These are phyloP conservation scores for Debaryomyces psychrophilus DNA, from an alignment of 1,139 yeast genomes.

Conservation along the genomic window DNA sequence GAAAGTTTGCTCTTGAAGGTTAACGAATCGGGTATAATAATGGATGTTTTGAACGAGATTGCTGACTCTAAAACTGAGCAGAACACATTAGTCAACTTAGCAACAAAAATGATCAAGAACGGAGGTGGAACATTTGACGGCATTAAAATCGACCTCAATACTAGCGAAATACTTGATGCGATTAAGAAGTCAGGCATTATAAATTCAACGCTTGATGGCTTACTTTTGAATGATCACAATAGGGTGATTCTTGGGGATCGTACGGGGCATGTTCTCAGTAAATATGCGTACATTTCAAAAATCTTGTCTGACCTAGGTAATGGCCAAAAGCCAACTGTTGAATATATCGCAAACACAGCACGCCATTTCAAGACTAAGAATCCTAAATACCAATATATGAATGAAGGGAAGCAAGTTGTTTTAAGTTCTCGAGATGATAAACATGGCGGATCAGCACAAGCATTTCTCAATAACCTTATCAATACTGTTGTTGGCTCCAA, in stretches of 20 bases:
- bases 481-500: conserved; percentile 32
- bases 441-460: conserved; percentile 37
- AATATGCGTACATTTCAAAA: conserved; percentile 32
- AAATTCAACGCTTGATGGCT: conserved; percentile 25
- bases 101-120: conserved; percentile 18
- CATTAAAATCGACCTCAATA: conserved; percentile 27
- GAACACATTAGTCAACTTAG: conserved; percentile 26
- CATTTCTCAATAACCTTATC: conserved; percentile 37
- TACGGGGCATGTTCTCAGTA: conserved; percentile 29
- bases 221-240: conserved; percentile 35
- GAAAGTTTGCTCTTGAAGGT: conserved; percentile 27
- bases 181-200: conserved; percentile 33
- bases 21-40: conserved; percentile 34
- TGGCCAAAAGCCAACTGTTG: conserved; percentile 33
- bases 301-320: conserved; percentile 36
- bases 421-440: conserved; percentile 17
- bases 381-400: conserved; percentile 18
- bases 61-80: conserved; percentile 28
- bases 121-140: conserved; percentile 14
- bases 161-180: conserved; percentile 21
- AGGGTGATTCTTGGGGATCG: conserved; percentile 28
- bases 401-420: conserved; percentile 19
- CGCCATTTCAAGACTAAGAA: conserved; percentile 29
- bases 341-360: conserved; percentile 32
- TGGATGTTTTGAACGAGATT: conserved; percentile 32